A percentile compares a stretch with the other conserved stretches of the same genome.
These are phyloP conservation scores for Trichosporon faecale DNA, from an alignment of 1,284 basidiomycete species.

Conservation along the genomic window DNA sequence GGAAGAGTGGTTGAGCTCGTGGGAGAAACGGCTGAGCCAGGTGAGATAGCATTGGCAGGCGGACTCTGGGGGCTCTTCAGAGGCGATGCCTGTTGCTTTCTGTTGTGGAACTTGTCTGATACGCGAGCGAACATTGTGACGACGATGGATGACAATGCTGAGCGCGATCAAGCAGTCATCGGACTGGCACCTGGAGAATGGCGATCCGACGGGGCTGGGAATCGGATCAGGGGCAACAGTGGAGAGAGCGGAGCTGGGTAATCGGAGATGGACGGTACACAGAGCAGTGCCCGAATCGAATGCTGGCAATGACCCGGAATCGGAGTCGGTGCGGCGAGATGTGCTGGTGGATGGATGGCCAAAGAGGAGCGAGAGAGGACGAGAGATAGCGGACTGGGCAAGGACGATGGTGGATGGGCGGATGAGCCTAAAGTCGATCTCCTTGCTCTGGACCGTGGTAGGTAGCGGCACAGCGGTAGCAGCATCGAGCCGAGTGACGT, in stretches of 20 bases:
- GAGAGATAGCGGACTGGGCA: neutral
- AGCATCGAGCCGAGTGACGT: neutral
- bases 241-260: neutral
- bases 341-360: slow-evolving; percentile 10
- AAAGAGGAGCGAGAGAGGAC: neutral
- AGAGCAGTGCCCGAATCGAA: neutral
- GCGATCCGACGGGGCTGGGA: neutral
- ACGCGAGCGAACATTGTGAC: slow-evolving; percentile 46
- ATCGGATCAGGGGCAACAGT: neutral
- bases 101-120: slow-evolving; percentile 47
- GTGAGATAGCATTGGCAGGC: slow-evolving; percentile 12
- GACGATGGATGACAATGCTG: neutral
- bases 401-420: neutral
- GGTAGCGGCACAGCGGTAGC: too few species aligned
- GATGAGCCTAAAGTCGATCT: neutral
- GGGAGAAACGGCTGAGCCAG: slow-evolving; percentile 19
- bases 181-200: neutral
- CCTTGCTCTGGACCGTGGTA: neutral
- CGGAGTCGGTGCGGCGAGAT: neutral
- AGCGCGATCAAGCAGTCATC: neutral
- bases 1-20: neutral
- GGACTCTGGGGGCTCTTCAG: slow-evolving; percentile 18
- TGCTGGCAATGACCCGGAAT: neutral
- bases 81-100: slow-evolving; percentile 38
- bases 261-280: neutral